Evolutionary conservation across 805 yeast genomes (phyloP), one percentile per base, ranked within the genome.

Genomic region (Wickerhamiella siamensis): DNA sequence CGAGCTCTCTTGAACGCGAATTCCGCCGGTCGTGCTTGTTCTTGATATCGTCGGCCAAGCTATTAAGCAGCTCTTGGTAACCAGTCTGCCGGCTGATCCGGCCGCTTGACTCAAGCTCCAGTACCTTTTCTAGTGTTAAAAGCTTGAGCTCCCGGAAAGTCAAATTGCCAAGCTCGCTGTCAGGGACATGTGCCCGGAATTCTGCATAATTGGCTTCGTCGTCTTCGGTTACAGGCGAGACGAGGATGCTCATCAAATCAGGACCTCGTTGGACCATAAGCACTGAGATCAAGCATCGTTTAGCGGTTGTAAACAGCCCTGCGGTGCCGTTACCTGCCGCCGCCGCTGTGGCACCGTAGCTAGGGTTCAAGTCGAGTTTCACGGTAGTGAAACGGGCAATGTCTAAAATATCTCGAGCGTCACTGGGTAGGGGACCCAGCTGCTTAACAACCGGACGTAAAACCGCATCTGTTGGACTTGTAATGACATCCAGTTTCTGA

Each of bases 211-310:
- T 53, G 9, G 45, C 50, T 56, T 91, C 98, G 56, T 88, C 88
- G 15, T 65, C 67, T 0, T 77, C 72, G 31, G 67, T 65, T 24
- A 82, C 83, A 3, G 79, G 80, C 3, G 77, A 71, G 8, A 81
- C 67, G 39, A 84, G 59, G 41, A 83, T 61, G 39, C 81, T 88
- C 42, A 79, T 70, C 36, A 88, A 66, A 47, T 75, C 77, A 2
- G 71, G 65, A 20, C 77, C 77, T 37, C 64, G 69, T 63, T 91
- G 96, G 4, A 91, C 82, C 49, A 86, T 76, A 47, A 87, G 74
- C 53, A 88, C 75, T 54, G 84, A 84, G 14, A 80, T 62, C n/a
- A 87, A 63, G 50, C 86, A 79, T 47, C 94, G 66, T 57, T 88
- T 88, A 0, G 81, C 84, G 54, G 83, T 86, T 41, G 83, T 70